A percentile compares a stretch with the other conserved stretches of the same genome.
Conservation (phyloP, 257 asterid genomes). For the Solanum sitiens region DNA sequence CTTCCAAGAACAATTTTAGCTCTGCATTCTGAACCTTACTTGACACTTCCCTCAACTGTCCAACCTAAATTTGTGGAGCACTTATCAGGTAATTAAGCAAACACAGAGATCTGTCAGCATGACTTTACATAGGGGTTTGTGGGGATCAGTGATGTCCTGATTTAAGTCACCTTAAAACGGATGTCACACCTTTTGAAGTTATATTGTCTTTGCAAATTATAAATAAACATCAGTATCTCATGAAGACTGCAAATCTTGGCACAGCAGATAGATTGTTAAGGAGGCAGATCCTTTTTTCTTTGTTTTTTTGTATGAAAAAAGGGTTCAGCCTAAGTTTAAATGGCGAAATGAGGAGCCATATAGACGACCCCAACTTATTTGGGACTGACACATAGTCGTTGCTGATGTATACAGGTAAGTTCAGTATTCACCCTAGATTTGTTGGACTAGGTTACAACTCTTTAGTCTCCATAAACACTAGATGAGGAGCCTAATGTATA, state of each 20-base stretch:
- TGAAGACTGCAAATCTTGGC: not conserved
- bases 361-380: not conserved
- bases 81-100: not conserved
- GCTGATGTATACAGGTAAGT: not conserved
- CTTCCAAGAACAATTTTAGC: constrained; percentile 77
- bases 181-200: not conserved
- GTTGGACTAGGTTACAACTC: not conserved
- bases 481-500: not conserved
- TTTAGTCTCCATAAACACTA: not conserved
- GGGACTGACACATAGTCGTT: not conserved
- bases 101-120: not conserved
- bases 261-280: not conserved
- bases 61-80: constrained; percentile 51
- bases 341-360: not conserved
- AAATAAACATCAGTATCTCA: not conserved
- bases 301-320: not conserved
- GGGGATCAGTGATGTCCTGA: not conserved
- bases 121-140: not conserved
- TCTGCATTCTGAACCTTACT: constrained; percentile 75
- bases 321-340: not conserved
- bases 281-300: not conserved
- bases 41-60: constrained; percentile 79
- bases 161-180: not conserved
- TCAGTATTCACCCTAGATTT: not conserved
- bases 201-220: not conserved